Percentiles rank a stretch among this genome's conserved stretches.
Conservation (phyloP, 2,329 filamentous ascomycete genomes). For the Fusarium sp. region DNA sequence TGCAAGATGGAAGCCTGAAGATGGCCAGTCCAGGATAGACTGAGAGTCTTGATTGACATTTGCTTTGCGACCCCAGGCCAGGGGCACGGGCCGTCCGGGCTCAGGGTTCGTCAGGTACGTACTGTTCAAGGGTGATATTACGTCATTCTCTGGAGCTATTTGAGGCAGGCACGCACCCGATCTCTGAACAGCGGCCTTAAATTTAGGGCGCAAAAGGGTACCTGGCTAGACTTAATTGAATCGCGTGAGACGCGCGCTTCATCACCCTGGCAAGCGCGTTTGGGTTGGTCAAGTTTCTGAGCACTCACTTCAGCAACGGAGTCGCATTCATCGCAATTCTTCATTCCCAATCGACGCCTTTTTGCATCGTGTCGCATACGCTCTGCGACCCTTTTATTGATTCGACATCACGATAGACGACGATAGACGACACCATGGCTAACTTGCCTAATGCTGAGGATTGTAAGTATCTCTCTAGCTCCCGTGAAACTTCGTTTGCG, state of each 20-base stretch:
- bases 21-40: constrained; percentile 14
- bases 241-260: constrained; percentile 23
- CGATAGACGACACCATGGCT: constrained; percentile 41
- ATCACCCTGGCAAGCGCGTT: constrained; percentile 20
- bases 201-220: constrained; percentile 28
- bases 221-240: constrained; percentile 33
- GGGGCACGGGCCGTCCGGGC: constrained; percentile 40
- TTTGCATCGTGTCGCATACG: constrained; percentile 1
- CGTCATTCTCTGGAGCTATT: constrained; percentile 33
- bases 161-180: neutral
- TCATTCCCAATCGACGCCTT: neutral
- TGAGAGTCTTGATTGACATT: constrained; percentile 25
- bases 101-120: constrained; percentile 20
- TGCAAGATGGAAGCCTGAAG: constrained; percentile 37
- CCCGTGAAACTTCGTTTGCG: neutral
- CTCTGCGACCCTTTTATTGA: neutral
- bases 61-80: constrained; percentile 26
- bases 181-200: constrained; percentile 18
- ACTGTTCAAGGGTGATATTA: constrained; percentile 24
- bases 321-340: constrained; percentile 20
- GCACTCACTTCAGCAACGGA: neutral
- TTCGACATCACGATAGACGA: neutral
- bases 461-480: constrained; percentile 44
- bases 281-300: neutral
- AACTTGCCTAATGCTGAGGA: constrained; percentile 48